Evolutionary conservation across 371 early-diverging fungal genomes (phyloP), one percentile per base, ranked within the genome.

Genomic region (Mucor lusitanicus): DNA sequence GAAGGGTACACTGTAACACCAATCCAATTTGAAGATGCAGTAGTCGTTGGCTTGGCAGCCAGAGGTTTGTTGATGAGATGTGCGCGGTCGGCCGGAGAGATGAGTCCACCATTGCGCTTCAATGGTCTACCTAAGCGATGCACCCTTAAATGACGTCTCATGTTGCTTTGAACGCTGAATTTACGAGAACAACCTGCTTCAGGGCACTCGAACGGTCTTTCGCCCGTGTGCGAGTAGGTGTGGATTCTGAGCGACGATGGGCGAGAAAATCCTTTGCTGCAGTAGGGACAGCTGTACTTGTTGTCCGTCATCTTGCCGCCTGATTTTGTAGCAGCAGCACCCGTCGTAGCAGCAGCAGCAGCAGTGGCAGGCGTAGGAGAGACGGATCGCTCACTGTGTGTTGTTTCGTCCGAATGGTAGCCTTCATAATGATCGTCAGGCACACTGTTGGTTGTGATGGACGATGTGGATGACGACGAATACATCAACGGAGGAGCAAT

Each of bases 91-190:
- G 58, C 58, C 27, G 62, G 67, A 12, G 67, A 58, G 23, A 59
- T 44, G 6, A 40, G 27, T 12, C 64, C 64, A 28, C 59, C 66
- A 40, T 72, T 67, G 30, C 73, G 50, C 30, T 63, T 73, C 19
- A 69, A 62, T 15, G 68, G 57, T 61, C 74, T 59, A 19, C 81
- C 77, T 48, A 76, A 19, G 27, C 79, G 71, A 65, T 84, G 84
- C 1, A 84, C 82, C 25, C 82, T 68, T 55, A 84, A 61, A 69
- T 93, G 94, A n/a, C 94, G 85, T 37, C 90, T 82, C 87, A 92
- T 76, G 62, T 93, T 93, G 69, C 90, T 90, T 44, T 85, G 82
- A 0, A 92, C 93, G n/a, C 91, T 90, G 61, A 93, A 93, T 62
- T 81, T 81, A 56, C 88, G 85, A 28, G 78, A 81, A 71, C 94